Evolutionary conservation across 2,329 filamentous ascomycete species (phyloP), one percentile per base, ranked within the genome.

Genomic region (Claviceps sp.): DNA sequence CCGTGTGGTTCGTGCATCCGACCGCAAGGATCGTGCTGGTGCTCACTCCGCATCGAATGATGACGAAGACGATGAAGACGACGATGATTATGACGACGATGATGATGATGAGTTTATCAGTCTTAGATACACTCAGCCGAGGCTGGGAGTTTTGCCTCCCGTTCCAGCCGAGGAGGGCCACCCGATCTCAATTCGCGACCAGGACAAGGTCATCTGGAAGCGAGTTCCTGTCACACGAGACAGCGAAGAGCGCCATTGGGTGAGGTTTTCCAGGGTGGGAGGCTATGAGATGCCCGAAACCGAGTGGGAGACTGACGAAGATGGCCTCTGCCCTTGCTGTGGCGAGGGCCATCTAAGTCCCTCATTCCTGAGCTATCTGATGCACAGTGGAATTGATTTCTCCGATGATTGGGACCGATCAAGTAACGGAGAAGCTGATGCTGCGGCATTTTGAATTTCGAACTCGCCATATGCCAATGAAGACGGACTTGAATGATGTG

Each of bases 171-270:
- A 73, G 49, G 61, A 65, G n/a, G 72, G 68, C 2, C 68, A 73
- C 18, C 74, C 74, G 3, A 54, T 59, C 34, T 74, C 72, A 2
- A 60, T 55, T 22, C 70, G 63, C 54, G 61, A 67, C n/a, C 68
- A 71, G 18, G 70, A 72, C 13, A 63, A 65, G 26, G 70, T 75
- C 3, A 69, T 78, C 20, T 79, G 74, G 73, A 78, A 77, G 59
- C 69, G 64, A 13, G 69, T 78, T 0, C 76, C 75, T 1, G 47
- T 65, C 4, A 62, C 62, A 18, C 68, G 72, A 18, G 70, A 72
- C 52, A 57, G 55, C 0, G 58, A 65, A 14, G 61, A 69, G 36
- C 73, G 75, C 22, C 60, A 63, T n/a, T 79, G 74, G 75, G 63
- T 67, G 16, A 67, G 76, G 38, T 79, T 78, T 56, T 70, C 65